Base-by-base conservation (phyloP, 2,329 filamentous ascomycete species). In the Trichoderma sp. region DNA sequence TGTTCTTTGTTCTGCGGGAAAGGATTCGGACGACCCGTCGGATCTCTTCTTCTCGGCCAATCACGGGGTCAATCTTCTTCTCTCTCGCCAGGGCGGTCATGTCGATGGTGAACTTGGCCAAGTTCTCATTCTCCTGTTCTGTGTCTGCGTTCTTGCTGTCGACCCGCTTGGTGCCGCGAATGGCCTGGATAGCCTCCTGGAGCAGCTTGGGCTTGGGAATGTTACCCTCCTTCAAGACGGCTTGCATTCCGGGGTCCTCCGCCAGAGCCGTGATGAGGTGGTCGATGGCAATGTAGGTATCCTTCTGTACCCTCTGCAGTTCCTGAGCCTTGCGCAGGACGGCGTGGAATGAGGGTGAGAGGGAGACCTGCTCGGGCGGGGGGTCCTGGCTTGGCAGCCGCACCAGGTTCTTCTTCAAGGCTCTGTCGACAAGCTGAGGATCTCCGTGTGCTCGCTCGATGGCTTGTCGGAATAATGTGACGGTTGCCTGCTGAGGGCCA, bases 31-130 rank as follows among this genome's bases (percentile, higher is more conserved):
- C 88, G 26, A 97, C 93, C 73, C 94, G 85, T 73, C 94, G 85
- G 72, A 97, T 97, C 77, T 98, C 95, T 74, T 97, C 94, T 76
- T 98, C 94, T 79, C 94, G 87, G 48, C 94, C 94, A 78, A 98
- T 98, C 76, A 98, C 94, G 2, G 94, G 94, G 76, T 98, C 94
- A 65, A 98, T 93, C 80, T 98, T 98, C 76, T 96, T 96, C 80
- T 99, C 95, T 76, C 93, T 86, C 67, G 95, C 95, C 88, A 97
- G 89, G 57, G 91, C 85, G 12, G 95, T 99, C 93, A 99, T 96
- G 78, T 99, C 95, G 73, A 98, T 95, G 64, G 95, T 98, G 79
- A 97, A 99, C 74, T 98, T 99, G 81, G 93, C 92, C 67, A 99
- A 82, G 75, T 97, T 97, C 79, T 99, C 95, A 73, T 93, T 91